Conservation (phyloP, 257 asterid species). For the Solanum tacnaense region DNA sequence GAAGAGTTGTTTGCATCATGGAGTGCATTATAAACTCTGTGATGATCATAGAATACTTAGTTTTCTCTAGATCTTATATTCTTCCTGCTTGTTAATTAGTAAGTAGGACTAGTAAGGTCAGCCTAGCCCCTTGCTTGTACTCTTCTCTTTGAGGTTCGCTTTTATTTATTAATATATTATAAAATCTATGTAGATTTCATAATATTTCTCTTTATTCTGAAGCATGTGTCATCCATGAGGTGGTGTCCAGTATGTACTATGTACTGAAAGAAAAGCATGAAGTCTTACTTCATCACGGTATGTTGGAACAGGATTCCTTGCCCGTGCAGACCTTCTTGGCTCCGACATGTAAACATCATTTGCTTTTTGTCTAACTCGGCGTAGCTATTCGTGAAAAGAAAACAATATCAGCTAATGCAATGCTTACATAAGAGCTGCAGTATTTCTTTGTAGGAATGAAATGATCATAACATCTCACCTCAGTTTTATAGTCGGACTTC, state of each 20-base stretch:
- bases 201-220: neutral
- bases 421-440: neutral
- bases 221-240: neutral
- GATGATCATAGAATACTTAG: neutral
- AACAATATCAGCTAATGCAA: neutral
- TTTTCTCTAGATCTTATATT: neutral
- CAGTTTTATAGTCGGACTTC: slow-evolving; percentile 18
- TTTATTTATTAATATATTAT: too few species aligned
- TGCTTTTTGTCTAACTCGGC: slow-evolving; percentile 21
- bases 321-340: slow-evolving; percentile 86
- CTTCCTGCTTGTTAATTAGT: neutral
- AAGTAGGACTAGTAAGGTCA: neutral
- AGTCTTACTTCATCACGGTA: slow-evolving; percentile 71
- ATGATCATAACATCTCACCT: slow-evolving; percentile 27
- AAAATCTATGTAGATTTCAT: neutral
- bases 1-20: neutral
- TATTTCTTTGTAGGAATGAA: neutral
- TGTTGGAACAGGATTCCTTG: slow-evolving; percentile 48
- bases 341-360: slow-evolving; percentile 19
- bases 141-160: neutral
- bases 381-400: slow-evolving; percentile 21
- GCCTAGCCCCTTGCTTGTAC: neutral
- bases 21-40: neutral
- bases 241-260: neutral
- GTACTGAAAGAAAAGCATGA: neutral